phyloP scores from a whole-genome alignment of 106 monocot genomes.

The Phalaenopsis aphrodite region DNA sequence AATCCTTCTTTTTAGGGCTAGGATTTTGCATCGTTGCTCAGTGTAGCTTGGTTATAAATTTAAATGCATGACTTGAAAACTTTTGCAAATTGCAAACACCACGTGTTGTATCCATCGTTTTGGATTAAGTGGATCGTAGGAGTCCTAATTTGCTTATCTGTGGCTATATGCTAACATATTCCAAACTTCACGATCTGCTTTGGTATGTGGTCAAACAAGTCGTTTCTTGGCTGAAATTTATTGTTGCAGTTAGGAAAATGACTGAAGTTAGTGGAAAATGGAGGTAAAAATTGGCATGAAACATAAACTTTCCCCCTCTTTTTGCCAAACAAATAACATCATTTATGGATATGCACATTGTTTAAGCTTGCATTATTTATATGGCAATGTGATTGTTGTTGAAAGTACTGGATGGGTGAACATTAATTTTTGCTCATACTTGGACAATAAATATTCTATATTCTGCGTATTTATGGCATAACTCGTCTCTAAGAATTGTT shows the following conservation, averaged over 20 bases:
- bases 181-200: background rate
- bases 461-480: background rate
- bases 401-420: background rate
- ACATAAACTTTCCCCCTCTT: background rate
- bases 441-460: background rate
- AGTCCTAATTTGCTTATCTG: background rate
- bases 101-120: background rate
- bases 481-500: slow-evolving; percentile 1
- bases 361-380: background rate
- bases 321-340: background rate
- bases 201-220: background rate
- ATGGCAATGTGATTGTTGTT: background rate
- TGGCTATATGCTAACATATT: background rate
- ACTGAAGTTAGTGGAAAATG: background rate
- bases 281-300: background rate
- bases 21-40: background rate
- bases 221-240: background rate
- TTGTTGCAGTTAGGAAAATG: background rate
- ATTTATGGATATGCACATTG: background rate
- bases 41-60: background rate
- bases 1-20: background rate
- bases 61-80: background rate
- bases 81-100: background rate
- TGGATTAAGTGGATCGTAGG: background rate
- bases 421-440: background rate